These are phyloP conservation scores for Staphylotrichum longicolle DNA, from an alignment of 495 filamentous ascomycete genomes.

Conservation along the genomic window DNA sequence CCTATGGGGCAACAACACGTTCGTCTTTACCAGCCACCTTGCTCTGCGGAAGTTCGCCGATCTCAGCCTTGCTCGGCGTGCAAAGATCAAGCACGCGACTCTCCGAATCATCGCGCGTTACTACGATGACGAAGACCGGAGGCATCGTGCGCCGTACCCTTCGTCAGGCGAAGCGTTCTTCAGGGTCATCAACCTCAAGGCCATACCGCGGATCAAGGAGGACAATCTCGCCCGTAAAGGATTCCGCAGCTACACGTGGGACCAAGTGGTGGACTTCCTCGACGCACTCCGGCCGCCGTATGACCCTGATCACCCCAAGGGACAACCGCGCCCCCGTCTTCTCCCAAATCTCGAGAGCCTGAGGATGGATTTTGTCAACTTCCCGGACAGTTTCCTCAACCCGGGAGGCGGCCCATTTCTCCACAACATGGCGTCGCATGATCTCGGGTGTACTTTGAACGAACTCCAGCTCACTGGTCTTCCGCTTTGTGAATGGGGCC, in stretches of 20 bases:
- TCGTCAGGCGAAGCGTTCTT: background rate
- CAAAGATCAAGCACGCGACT: slow-evolving; percentile 39
- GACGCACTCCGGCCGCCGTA: slow-evolving; percentile 40
- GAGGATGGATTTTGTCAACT: slow-evolving; percentile 50
- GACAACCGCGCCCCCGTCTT: slow-evolving; percentile 34
- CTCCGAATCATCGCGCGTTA: slow-evolving; percentile 48
- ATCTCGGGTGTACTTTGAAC: slow-evolving; percentile 44
- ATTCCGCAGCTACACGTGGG: slow-evolving; percentile 49
- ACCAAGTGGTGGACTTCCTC: slow-evolving; percentile 47
- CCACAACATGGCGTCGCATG: slow-evolving; percentile 41
- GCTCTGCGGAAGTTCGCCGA: slow-evolving; percentile 42
- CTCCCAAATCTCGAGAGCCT: slow-evolving; percentile 42
- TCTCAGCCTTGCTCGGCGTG: slow-evolving; percentile 34
- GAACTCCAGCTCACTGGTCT: slow-evolving; percentile 46
- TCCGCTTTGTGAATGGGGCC: slow-evolving; percentile 37
- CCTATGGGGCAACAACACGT: slow-evolving; percentile 46
- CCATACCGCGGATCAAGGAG: slow-evolving; percentile 37
- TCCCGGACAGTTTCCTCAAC: slow-evolving; percentile 36
- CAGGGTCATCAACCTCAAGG: slow-evolving; percentile 32
- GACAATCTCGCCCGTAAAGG: slow-evolving; percentile 38
- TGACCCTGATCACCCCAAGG: slow-evolving; percentile 30
- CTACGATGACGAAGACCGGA: slow-evolving; percentile 45
- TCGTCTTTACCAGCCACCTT: slow-evolving; percentile 46
- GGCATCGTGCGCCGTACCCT: slow-evolving; percentile 27
- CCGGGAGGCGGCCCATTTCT: slow-evolving; percentile 31